phyloP scores from a whole-genome alignment of 371 early-diverging fungal species.

The Nosema granulosis region DNA sequence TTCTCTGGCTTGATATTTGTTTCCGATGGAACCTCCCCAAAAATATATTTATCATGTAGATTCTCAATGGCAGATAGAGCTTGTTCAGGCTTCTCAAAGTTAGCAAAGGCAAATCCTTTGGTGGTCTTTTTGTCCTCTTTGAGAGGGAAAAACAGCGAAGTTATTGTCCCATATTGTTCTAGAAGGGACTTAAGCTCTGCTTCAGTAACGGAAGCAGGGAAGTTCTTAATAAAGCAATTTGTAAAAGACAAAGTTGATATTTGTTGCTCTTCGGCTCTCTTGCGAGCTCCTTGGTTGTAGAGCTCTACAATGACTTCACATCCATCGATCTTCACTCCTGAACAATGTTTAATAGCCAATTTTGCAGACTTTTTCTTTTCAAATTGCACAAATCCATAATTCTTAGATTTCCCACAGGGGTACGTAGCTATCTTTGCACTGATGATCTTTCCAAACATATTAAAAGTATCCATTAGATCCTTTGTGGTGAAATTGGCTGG shows the following conservation, averaged over 20 bases:
- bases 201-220: slow-evolving; percentile 55
- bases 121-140: slow-evolving; percentile 71
- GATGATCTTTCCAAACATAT: slow-evolving; percentile 90
- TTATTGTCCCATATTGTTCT: slow-evolving; percentile 62
- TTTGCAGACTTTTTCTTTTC: slow-evolving; percentile 60
- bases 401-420: slow-evolving; percentile 60
- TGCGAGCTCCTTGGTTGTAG: slow-evolving; percentile 46
- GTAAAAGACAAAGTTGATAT: slow-evolving; percentile 55
- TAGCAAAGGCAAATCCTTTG: slow-evolving; percentile 94
- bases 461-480: slow-evolving; percentile 95
- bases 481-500: slow-evolving; percentile 66
- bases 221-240: slow-evolving; percentile 66
- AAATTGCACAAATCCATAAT: slow-evolving; percentile 66
- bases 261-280: slow-evolving; percentile 39
- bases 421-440: slow-evolving; percentile 93
- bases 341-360: slow-evolving; percentile 61
- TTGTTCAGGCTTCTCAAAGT: slow-evolving; percentile 87
- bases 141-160: slow-evolving; percentile 58
- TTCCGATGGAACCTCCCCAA: slow-evolving; percentile 71
- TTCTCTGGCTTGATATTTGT: slow-evolving; percentile 73
- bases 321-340: slow-evolving; percentile 49
- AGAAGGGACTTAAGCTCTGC: slow-evolving; percentile 51
- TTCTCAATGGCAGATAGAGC: slow-evolving; percentile 89
- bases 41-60: slow-evolving; percentile 88
- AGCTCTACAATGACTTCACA: slow-evolving; percentile 56